These are phyloP conservation scores for Solanum piurae DNA, from an alignment of 257 asterid species.

Conservation along the genomic window DNA sequence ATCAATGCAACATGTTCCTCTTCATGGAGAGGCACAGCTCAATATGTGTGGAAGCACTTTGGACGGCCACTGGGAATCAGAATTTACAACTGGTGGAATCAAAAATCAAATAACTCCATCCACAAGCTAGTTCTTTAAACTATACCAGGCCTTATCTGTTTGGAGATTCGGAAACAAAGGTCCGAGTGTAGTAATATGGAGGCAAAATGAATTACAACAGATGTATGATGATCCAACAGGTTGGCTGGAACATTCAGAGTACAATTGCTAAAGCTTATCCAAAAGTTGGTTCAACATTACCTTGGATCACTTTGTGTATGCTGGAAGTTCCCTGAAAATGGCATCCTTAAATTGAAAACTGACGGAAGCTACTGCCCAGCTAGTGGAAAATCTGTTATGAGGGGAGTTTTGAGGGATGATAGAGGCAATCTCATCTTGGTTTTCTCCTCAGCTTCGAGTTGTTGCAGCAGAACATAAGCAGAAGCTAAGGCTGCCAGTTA, in stretches of 20 bases:
- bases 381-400: too few relatives aligned
- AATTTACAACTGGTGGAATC: background rate
- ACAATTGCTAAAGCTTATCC: background rate
- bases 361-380: background rate
- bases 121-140: background rate
- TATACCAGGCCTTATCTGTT: background rate
- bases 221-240: background rate
- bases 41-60: background rate
- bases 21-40: background rate
- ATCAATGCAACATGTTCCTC: background rate
- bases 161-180: background rate
- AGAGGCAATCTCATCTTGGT: background rate
- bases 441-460: background rate
- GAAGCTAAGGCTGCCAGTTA: background rate
- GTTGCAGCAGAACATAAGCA: background rate
- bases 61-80: background rate
- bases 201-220: background rate
- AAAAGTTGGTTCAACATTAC: background rate
- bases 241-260: background rate
- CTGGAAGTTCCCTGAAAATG: background rate
- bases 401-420: background rate
- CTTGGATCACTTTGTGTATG: background rate
- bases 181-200: background rate
- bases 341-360: background rate
- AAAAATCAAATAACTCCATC: background rate